These are phyloP conservation scores for Lasiosphaeria miniovina DNA, from an alignment of 495 filamentous ascomycete genomes.

Conservation along the genomic window DNA sequence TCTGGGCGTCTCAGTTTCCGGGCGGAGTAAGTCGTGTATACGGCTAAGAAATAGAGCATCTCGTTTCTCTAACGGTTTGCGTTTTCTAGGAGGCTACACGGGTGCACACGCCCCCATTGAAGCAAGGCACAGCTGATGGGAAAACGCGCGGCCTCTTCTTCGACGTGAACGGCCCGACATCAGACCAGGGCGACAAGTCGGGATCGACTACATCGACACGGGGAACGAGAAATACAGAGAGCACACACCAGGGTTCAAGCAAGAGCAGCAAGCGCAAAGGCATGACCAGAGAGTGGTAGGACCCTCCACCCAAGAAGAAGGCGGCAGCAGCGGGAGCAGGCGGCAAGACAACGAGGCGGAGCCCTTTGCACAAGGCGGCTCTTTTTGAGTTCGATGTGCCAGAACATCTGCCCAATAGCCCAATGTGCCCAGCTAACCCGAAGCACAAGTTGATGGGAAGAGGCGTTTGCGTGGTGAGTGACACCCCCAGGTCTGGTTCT, in stretches of 20 bases:
- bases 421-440: conserved; percentile 59
- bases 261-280: conserved; percentile 3
- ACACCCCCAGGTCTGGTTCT: background rate
- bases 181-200: conserved; percentile 7
- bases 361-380: conserved; percentile 10
- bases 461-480: conserved; percentile 51
- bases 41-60: background rate
- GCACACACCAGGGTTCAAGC: background rate
- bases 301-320: conserved; percentile 7
- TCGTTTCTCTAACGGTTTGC: conserved; percentile 5
- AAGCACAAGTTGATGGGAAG: conserved; percentile 51
- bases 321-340: background rate
- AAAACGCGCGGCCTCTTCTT: conserved; percentile 48
- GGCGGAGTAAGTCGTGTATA: conserved; percentile 17
- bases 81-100: conserved; percentile 43
- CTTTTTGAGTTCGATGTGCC: conserved; percentile 55
- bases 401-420: conserved; percentile 63
- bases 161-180: conserved; percentile 32
- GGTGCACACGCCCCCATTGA: conserved; percentile 46
- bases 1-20: conserved; percentile 23
- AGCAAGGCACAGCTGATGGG: conserved; percentile 26
- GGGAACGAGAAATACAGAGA: conserved; percentile 2
- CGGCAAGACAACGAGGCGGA: background rate
- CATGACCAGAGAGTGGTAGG: conserved; percentile 19
- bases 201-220: conserved; percentile 16